phyloP scores from a whole-genome alignment of 2,329 filamentous ascomycete genomes.

The Sporothrix brunneoviolacea region DNA sequence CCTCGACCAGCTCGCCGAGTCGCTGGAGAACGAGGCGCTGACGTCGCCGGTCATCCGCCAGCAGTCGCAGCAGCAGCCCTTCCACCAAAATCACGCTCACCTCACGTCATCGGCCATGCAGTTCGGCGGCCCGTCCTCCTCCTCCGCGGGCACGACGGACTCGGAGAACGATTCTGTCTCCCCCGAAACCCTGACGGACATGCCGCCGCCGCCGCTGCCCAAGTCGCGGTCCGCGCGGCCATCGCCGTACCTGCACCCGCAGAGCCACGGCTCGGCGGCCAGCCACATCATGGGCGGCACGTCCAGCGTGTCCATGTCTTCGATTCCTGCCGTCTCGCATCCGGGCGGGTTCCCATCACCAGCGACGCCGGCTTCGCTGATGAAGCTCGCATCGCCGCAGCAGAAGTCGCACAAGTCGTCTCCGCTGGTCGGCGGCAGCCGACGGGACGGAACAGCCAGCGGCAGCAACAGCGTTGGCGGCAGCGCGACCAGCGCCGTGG shows the following conservation, averaged over 20 bases:
- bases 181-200: conserved; percentile 56
- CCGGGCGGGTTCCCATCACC: conserved; percentile 46
- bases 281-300: conserved; percentile 5
- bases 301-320: not conserved
- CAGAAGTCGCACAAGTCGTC: conserved; percentile 22
- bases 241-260: conserved; percentile 60
- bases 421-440: conserved; percentile 16
- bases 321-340: conserved; percentile 9
- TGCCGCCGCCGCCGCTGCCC: conserved; percentile 63
- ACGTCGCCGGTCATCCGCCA: conserved; percentile 21
- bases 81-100: conserved; percentile 18
- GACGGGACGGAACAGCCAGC: conserved; percentile 30
- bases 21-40: conserved; percentile 31
- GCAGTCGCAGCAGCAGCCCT: conserved; percentile 31
- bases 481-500: not conserved
- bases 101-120: conserved; percentile 18
- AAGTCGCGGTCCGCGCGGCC: conserved; percentile 56
- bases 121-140: conserved; percentile 24
- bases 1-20: conserved; percentile 44
- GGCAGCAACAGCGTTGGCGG: conserved; percentile 8
- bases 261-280: conserved; percentile 29
- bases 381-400: conserved; percentile 60
- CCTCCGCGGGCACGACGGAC: conserved; percentile 41
- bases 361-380: conserved; percentile 81
- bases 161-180: conserved; percentile 61